Conservation (phyloP, 1,139 yeast genomes). For the Taphrina flavorubra region DNA sequence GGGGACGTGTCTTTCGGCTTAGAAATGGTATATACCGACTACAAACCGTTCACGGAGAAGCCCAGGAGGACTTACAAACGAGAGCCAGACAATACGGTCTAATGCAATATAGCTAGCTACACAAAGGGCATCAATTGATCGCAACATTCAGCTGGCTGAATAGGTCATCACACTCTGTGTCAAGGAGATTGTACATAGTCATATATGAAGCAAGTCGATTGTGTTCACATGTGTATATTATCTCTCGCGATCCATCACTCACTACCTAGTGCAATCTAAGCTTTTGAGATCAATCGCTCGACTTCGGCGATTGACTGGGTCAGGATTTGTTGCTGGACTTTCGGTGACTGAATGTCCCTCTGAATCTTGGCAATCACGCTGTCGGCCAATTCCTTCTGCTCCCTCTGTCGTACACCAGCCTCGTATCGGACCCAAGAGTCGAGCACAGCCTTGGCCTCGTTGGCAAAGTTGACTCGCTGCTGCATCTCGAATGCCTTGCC, state of each 20-base stretch:
- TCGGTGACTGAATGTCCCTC: slow-evolving; percentile 80
- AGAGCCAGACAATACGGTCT: background rate
- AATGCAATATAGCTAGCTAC: too few relatives aligned
- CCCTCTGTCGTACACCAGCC: slow-evolving; percentile 93
- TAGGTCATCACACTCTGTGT: too few relatives aligned
- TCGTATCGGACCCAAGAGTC: slow-evolving; percentile 99
- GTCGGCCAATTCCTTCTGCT: slow-evolving; percentile 89
- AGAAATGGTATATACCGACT: slow-evolving; percentile 13
- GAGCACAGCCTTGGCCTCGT: slow-evolving; percentile 90
- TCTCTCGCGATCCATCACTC: background rate
- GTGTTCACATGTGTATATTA: background rate
- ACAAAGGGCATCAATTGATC: too few relatives aligned
- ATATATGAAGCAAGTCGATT: background rate
- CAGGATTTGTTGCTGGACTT: slow-evolving; percentile 92
- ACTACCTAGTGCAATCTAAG: slow-evolving; percentile 11
- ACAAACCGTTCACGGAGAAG: background rate
- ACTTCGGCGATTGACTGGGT: slow-evolving; percentile 89
- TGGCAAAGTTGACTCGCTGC: slow-evolving; percentile 84
- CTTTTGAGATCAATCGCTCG: slow-evolving; percentile 56
- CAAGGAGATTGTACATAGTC: too few relatives aligned
- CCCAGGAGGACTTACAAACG: background rate
- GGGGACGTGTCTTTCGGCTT: slow-evolving; percentile 36
- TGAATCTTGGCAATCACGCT: slow-evolving; percentile 87
- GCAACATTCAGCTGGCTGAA: too few relatives aligned
- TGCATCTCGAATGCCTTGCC: slow-evolving; percentile 90